Percentiles rank a stretch among this genome's conserved stretches.
phyloP scores from a whole-genome alignment of 345 rosid genomes.

The Melaleuca quinquenervia region DNA sequence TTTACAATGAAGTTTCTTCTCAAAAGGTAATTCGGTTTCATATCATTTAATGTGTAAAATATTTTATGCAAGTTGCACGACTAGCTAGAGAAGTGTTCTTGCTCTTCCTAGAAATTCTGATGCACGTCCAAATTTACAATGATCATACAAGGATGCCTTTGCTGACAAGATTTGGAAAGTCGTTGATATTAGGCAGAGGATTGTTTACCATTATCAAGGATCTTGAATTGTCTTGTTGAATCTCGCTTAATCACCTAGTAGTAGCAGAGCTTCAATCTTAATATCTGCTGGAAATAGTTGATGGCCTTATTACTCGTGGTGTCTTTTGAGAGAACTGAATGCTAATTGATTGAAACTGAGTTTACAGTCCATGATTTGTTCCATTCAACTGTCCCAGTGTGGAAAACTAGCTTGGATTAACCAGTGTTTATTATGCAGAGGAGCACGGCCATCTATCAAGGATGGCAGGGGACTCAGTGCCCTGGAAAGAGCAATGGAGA shows the following conservation, averaged over 20 bases:
- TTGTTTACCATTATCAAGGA: background rate
- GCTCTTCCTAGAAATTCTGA: background rate
- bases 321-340: background rate
- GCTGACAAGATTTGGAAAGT: background rate
- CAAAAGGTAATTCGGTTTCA: slow-evolving; percentile 36
- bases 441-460: no score
- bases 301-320: background rate
- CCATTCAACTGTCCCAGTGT: background rate
- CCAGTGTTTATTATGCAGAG: slow-evolving; percentile 27
- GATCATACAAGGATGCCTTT: background rate
- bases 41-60: background rate
- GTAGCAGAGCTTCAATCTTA: background rate
- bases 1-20: slow-evolving; percentile 45
- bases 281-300: background rate
- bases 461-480: no score
- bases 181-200: background rate
- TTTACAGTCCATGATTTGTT: background rate
- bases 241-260: background rate
- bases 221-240: background rate
- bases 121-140: background rate
- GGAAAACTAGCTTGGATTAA: background rate
- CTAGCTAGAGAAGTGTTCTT: background rate
- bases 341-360: background rate
- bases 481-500: no score
- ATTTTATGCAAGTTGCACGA: background rate